Conservation (phyloP, 331 rosid genomes). For the Stylosanthes scabra region DNA sequence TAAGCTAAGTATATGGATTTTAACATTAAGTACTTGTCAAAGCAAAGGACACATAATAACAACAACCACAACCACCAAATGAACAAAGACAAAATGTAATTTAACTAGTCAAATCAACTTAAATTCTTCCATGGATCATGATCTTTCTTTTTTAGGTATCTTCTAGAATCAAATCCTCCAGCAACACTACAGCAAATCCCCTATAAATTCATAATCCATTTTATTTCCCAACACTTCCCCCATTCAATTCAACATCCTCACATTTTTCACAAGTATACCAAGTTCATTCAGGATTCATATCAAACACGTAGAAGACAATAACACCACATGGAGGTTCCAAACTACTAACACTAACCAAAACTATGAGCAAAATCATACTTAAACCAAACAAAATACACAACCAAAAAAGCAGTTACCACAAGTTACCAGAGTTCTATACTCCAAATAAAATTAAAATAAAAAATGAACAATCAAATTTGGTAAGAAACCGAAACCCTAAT, state of each 20-base stretch:
- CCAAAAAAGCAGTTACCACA: not conserved
- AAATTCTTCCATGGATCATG: not conserved
- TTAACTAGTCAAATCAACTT: constrained; percentile 20
- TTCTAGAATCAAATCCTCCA: constrained; percentile 10
- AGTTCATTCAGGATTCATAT: not conserved
- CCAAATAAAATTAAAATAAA: not conserved
- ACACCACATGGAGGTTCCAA: not conserved
- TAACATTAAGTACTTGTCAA: constrained; percentile 2
- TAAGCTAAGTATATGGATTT: not conserved
- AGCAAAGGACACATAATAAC: constrained; percentile 18
- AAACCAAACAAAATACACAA: too few species aligned
- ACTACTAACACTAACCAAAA: not conserved
- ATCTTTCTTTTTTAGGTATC: constrained; percentile 10
- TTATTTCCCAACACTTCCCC: constrained; percentile 7
- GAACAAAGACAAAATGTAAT: constrained; percentile 13
- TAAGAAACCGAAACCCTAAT: constrained; percentile 40
- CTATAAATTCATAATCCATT: constrained; percentile 4
- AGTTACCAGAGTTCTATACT: not conserved
- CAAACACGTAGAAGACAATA: not conserved
- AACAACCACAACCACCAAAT: not conserved
- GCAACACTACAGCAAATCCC: not conserved
- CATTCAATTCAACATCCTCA: not conserved
- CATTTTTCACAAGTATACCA: constrained; percentile 1
- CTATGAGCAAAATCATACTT: not conserved
- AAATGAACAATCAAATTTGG: not conserved